These are phyloP conservation scores for Globisporangium iwayamae DNA, from an alignment of 352 stramenopile species.

Conservation along the genomic window DNA sequence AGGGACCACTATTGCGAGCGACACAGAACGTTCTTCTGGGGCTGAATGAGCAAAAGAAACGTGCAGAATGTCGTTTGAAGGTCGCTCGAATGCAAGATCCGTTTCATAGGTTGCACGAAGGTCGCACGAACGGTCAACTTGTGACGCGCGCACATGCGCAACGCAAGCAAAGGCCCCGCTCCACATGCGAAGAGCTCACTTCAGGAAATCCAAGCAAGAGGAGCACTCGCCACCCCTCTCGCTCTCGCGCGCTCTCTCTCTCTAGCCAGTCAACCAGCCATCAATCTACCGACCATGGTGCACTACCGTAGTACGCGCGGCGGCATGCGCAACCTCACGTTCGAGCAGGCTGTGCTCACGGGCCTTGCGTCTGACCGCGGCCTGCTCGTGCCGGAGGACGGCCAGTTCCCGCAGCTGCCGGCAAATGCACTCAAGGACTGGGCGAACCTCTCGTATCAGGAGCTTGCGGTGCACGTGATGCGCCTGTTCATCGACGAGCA, in stretches of 20 bases:
- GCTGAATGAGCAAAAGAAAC: not conserved
- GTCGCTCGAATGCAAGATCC: not conserved
- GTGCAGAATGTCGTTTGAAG: not conserved
- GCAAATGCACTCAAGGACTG: constrained; percentile 68
- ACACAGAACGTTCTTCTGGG: constrained; percentile 15
- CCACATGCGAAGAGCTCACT: constrained; percentile 11
- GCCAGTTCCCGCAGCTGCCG: constrained; percentile 76
- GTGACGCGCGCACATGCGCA: not conserved
- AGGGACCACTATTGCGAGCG: constrained; percentile 5
- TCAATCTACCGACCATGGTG: constrained; percentile 50
- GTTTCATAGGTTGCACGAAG: constrained; percentile 2
- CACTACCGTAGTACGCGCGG: constrained; percentile 84
- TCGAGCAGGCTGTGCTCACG: constrained; percentile 86
- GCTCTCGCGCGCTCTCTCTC: constrained; percentile 4
- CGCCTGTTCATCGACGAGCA: constrained; percentile 94
- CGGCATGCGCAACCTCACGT: constrained; percentile 74
- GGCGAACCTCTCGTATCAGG: constrained; percentile 91
- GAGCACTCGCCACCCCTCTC: not conserved
- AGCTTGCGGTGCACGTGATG: constrained; percentile 95
- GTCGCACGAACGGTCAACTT: constrained; percentile 2
- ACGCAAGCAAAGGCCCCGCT: not conserved
- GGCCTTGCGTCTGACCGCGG: constrained; percentile 81
- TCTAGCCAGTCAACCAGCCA: not conserved
- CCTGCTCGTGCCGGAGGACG: constrained; percentile 75
- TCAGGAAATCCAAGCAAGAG: constrained; percentile 6